Evolutionary conservation across 1,284 basidiomycete genomes (phyloP).

Genomic region (Dichomitus squalens): DNA sequence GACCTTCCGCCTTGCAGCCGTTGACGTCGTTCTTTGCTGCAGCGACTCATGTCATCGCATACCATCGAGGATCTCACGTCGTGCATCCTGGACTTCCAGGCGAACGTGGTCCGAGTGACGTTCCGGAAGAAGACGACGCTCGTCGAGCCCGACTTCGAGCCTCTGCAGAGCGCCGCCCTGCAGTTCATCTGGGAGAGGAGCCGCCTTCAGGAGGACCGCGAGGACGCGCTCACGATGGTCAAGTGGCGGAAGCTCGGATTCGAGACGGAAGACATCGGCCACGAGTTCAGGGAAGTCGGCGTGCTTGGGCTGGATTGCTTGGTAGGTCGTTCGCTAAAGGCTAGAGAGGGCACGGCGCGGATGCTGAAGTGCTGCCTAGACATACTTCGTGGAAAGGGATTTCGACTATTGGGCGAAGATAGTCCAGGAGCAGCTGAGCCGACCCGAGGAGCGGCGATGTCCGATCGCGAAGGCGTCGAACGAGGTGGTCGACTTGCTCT

Average conservation of each 20-base stretch:
- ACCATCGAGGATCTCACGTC: constrained; percentile 85
- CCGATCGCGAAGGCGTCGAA: constrained; percentile 87
- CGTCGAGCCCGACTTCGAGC: constrained; percentile 70
- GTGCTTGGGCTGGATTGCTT: constrained; percentile 86
- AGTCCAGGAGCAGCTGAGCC: constrained; percentile 83
- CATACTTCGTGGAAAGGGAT: constrained; percentile 47
- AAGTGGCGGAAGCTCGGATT: constrained; percentile 87
- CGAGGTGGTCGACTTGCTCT: constrained; percentile 84
- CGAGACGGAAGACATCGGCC: constrained; percentile 74
- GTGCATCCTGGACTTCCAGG: constrained; percentile 91
- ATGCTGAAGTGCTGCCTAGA: constrained; percentile 31
- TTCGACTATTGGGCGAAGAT: constrained; percentile 84
- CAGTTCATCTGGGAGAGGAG: constrained; percentile 74
- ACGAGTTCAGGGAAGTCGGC: constrained; percentile 86
- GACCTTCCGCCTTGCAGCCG: no score
- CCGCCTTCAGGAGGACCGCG: constrained; percentile 54
- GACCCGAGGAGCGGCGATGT: constrained; percentile 78
- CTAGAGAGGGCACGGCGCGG: not conserved
- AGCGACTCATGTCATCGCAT: constrained; percentile 88
- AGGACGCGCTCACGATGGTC: constrained; percentile 47
- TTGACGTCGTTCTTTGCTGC: constrained; percentile 4
- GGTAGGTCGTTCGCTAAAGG: constrained; percentile 43
- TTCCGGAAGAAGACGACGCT: constrained; percentile 80
- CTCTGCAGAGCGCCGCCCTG: constrained; percentile 63
- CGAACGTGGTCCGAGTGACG: constrained; percentile 82